Evolutionary conservation across 2,329 filamentous ascomycete species (phyloP).

Genomic region (Macroventuria anomochaeta): DNA sequence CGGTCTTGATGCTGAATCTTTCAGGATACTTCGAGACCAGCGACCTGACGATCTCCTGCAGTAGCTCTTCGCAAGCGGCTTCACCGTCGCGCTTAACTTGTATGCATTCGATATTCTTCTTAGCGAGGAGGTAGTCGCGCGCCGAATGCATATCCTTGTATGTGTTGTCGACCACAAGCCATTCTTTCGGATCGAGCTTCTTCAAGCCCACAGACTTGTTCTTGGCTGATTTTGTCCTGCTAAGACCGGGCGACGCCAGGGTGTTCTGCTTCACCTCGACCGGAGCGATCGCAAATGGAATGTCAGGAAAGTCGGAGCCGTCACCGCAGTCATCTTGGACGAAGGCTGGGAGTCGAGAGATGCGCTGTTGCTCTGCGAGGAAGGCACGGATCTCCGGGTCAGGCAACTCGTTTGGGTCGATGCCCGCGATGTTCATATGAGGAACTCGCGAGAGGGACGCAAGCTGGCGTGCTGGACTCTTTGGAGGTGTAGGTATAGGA

Average conservation of each 20-base stretch:
- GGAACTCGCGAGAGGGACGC: not conserved
- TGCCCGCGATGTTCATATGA: conserved; percentile 18
- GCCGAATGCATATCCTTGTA: conserved; percentile 55
- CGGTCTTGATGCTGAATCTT: conserved; percentile 46
- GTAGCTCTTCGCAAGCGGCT: conserved; percentile 55
- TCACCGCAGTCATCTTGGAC: conserved; percentile 43
- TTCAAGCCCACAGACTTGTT: conserved; percentile 50
- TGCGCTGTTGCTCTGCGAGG: conserved; percentile 31
- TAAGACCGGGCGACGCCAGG: not conserved
- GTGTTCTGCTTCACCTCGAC: conserved; percentile 6
- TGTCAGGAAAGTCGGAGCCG: conserved; percentile 33
- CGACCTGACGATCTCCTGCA: conserved; percentile 55
- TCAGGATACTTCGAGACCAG: conserved; percentile 53
- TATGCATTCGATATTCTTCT: conserved; percentile 52
- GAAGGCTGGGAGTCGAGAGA: conserved; percentile 34
- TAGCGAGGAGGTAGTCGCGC: conserved; percentile 51
- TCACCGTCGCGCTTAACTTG: conserved; percentile 54
- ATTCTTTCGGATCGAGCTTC: conserved; percentile 54
- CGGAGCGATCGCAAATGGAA: conserved; percentile 23
- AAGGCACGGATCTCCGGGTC: conserved; percentile 18
- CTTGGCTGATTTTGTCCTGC: not conserved
- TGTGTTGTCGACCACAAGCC: conserved; percentile 57
- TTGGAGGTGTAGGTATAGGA: not conserved
- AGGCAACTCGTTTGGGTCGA: conserved; percentile 5
- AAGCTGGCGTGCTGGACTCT: not conserved